phyloP scores from a whole-genome alignment of 257 asterid genomes.

The Solanum paucissectum region DNA sequence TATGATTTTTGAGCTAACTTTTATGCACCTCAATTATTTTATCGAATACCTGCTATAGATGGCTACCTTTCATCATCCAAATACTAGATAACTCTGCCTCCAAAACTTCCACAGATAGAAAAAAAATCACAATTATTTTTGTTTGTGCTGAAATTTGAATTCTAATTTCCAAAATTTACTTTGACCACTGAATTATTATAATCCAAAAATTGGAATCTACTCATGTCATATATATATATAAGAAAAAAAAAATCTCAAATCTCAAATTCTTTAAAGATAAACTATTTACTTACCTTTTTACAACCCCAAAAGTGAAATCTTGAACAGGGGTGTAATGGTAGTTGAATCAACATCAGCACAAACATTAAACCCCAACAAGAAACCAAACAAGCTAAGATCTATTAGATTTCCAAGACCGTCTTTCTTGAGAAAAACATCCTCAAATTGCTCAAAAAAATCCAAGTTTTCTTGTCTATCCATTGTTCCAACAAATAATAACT shows the following conservation, averaged over 20 bases:
- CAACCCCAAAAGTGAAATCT: background rate
- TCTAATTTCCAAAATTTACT: background rate
- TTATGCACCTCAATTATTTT: background rate
- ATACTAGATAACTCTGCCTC: rapidly evolving
- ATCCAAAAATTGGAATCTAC: background rate
- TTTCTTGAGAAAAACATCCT: slow-evolving; percentile 2
- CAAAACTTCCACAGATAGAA: background rate
- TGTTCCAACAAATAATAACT: slow-evolving; percentile 4
- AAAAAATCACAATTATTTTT: background rate
- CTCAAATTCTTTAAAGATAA: background rate
- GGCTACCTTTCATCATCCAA: rapidly evolving
- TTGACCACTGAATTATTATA: background rate
- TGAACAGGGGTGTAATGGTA: slow-evolving; percentile 11
- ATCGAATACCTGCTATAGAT: rapidly evolving
- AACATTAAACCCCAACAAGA: background rate
- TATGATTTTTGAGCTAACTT: background rate
- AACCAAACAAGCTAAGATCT: background rate
- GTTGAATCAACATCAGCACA: slow-evolving; percentile 11
- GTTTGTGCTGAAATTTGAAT: background rate
- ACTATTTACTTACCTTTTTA: background rate
- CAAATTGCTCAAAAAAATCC: slow-evolving; percentile 14
- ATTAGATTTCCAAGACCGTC: background rate
- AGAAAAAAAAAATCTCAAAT: background rate
- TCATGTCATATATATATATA: background rate
- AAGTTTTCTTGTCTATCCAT: slow-evolving; percentile 7